These are phyloP conservation scores for Pythium aphanidermatum DNA, from an alignment of 352 stramenopile genomes.

Conservation along the genomic window DNA sequence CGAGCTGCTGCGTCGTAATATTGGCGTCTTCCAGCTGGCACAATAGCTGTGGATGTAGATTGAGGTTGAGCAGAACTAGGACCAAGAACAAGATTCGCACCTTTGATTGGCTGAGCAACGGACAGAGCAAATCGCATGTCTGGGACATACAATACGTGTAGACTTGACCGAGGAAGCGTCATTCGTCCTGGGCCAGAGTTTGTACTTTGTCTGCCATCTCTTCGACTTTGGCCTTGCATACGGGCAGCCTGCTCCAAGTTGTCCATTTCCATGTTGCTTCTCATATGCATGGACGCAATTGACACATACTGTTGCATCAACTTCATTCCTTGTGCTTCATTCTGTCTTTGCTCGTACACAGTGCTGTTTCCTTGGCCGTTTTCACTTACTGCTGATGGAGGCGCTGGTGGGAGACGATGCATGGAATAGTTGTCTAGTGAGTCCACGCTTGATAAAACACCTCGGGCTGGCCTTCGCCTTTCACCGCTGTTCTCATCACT, in stretches of 20 bases:
- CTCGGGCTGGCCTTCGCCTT: slow-evolving; percentile 20
- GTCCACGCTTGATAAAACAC: slow-evolving; percentile 57
- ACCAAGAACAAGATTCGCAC: slow-evolving; percentile 11
- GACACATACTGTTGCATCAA: slow-evolving; percentile 86
- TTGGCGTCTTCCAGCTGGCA: slow-evolving; percentile 16
- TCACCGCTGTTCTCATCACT: slow-evolving; percentile 5
- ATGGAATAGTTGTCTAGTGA: slow-evolving; percentile 53
- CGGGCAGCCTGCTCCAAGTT: slow-evolving; percentile 71
- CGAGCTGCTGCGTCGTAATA: neutral
- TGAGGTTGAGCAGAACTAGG: slow-evolving; percentile 12
- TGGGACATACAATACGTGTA: slow-evolving; percentile 28
- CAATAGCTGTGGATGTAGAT: slow-evolving; percentile 18
- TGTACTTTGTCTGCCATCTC: slow-evolving; percentile 9
- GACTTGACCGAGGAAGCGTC: slow-evolving; percentile 19
- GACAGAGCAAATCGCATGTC: slow-evolving; percentile 33
- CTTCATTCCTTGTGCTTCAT: slow-evolving; percentile 72
- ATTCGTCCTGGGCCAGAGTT: slow-evolving; percentile 3
- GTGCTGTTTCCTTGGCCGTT: slow-evolving; percentile 8
- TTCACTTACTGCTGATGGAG: slow-evolving; percentile 3
- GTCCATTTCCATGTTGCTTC: slow-evolving; percentile 81
- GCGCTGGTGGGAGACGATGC: slow-evolving; percentile 6
- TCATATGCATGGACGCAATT: slow-evolving; percentile 87
- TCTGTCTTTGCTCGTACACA: slow-evolving; percentile 62
- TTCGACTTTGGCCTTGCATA: slow-evolving; percentile 46
- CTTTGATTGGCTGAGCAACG: slow-evolving; percentile 20